phyloP scores from a whole-genome alignment of 1,284 basidiomycete genomes.

The Cryptococcus jaspeensis region DNA sequence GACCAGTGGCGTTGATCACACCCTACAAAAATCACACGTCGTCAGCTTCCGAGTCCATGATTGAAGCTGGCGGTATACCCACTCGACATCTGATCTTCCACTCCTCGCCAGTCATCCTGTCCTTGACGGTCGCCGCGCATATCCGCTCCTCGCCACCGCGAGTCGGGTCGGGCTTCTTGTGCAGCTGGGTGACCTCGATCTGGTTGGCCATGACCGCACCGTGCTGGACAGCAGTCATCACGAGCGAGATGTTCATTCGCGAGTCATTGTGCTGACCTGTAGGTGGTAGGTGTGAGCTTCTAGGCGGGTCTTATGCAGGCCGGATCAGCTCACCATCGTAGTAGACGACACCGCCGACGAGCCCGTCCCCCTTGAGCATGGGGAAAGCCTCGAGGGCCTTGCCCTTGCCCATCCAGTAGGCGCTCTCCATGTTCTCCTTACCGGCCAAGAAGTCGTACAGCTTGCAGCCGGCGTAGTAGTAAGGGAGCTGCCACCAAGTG shows the following conservation, averaged over 20 bases:
- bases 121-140: conserved; percentile 73
- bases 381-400: conserved; percentile 94
- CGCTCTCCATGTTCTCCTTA: conserved; percentile 93
- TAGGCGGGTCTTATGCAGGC: background rate
- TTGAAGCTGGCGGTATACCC: conserved; percentile 9
- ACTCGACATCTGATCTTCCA: conserved; percentile 82
- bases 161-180: conserved; percentile 60
- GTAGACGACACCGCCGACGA: conserved; percentile 93
- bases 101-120: conserved; percentile 78
- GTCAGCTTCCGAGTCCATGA: background rate
- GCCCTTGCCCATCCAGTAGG: conserved; percentile 90
- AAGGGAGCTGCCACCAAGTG: conserved; percentile 95
- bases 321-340: conserved; percentile 72
- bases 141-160: conserved; percentile 61
- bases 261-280: conserved; percentile 96
- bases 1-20: conserved; percentile 94
- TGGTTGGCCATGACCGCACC: conserved; percentile 90
- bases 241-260: conserved; percentile 92
- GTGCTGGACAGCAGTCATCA: conserved; percentile 91
- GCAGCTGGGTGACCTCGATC: conserved; percentile 76
- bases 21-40: conserved; percentile 56
- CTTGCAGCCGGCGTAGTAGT: conserved; percentile 94
- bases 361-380: conserved; percentile 89
- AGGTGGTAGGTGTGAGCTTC: background rate
- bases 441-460: conserved; percentile 95